Conservation (phyloP, 331 rosid genomes). For the Saraca asoca region DNA sequence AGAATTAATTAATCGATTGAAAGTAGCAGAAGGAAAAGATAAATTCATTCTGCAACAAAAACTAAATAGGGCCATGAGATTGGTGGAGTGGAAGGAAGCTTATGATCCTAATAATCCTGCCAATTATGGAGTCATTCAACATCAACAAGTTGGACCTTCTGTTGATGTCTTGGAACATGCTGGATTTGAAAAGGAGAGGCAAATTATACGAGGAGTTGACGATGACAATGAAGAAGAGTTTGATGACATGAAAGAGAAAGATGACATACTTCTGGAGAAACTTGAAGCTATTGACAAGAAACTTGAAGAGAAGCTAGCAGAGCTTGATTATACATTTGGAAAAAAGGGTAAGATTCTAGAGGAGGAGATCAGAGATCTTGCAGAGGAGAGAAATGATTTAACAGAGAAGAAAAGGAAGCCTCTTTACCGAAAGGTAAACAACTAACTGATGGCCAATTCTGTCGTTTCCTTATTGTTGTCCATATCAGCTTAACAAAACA, state of each 20-base stretch:
- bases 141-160: slow-evolving; percentile 47
- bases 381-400: slow-evolving; percentile 89
- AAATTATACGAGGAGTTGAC: slow-evolving; percentile 40
- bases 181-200: slow-evolving; percentile 59
- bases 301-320: slow-evolving; percentile 86
- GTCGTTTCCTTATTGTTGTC: too few species aligned
- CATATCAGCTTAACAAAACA: too few species aligned
- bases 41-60: slow-evolving; percentile 77
- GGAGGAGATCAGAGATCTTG: slow-evolving; percentile 90
- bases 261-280: slow-evolving; percentile 68
- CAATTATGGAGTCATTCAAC: slow-evolving; percentile 74
- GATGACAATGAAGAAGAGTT: slow-evolving; percentile 68
- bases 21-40: slow-evolving; percentile 76
- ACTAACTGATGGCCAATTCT: too few species aligned
- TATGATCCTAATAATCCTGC: slow-evolving; percentile 85
- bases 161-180: slow-evolving; percentile 51
- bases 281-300: slow-evolving; percentile 79
- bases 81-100: slow-evolving; percentile 86
- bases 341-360: slow-evolving; percentile 85
- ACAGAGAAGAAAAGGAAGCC: slow-evolving; percentile 88
- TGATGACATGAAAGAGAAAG: slow-evolving; percentile 92
- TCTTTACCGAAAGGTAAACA: slow-evolving; percentile 82
- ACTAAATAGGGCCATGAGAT: slow-evolving; percentile 78
- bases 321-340: slow-evolving; percentile 86
- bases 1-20: slow-evolving; percentile 76